A percentile compares a stretch with the other conserved stretches of the same genome.
These are phyloP conservation scores for Aspergillus terreus DNA, from an alignment of 2,329 filamentous ascomycete species.

Conservation along the genomic window DNA sequence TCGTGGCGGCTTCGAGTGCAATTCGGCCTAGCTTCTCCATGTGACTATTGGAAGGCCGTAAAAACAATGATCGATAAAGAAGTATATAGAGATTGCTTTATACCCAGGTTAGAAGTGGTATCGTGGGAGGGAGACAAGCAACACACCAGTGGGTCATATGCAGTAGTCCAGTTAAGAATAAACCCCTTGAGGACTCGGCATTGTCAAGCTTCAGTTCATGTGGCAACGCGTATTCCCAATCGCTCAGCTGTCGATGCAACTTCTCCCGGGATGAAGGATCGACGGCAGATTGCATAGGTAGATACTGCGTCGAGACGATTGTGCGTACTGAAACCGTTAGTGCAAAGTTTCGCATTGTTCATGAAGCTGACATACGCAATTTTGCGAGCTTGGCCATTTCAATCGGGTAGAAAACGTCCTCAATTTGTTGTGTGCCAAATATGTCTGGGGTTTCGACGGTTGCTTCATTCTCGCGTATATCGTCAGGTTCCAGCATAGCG, in stretches of 20 bases:
- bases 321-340: constrained; percentile 1
- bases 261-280: constrained; percentile 20
- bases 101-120: neutral
- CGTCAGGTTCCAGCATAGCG: constrained; percentile 33
- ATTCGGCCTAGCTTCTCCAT: constrained; percentile 33
- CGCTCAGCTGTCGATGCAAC: constrained; percentile 30
- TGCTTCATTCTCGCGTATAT: constrained; percentile 34
- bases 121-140: neutral
- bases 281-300: constrained; percentile 21
- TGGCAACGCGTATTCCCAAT: constrained; percentile 40
- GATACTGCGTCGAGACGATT: constrained; percentile 37
- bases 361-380: constrained; percentile 23
- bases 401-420: constrained; percentile 32
- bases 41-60: constrained; percentile 29
- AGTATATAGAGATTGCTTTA: constrained; percentile 44
- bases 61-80: constrained; percentile 42
- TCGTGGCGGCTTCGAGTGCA: constrained; percentile 45
- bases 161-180: constrained; percentile 40
- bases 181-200: constrained; percentile 26
- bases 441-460: constrained; percentile 19
- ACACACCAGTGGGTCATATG: constrained; percentile 46
- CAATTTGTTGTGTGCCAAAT: constrained; percentile 30
- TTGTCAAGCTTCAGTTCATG: constrained; percentile 30
- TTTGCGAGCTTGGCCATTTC: constrained; percentile 40
- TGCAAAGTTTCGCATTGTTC: no score